Evolutionary conservation across 2,329 filamentous ascomycete species (phyloP), one percentile per base, ranked within the genome.

Genomic region (Exophiala aquamarina): DNA sequence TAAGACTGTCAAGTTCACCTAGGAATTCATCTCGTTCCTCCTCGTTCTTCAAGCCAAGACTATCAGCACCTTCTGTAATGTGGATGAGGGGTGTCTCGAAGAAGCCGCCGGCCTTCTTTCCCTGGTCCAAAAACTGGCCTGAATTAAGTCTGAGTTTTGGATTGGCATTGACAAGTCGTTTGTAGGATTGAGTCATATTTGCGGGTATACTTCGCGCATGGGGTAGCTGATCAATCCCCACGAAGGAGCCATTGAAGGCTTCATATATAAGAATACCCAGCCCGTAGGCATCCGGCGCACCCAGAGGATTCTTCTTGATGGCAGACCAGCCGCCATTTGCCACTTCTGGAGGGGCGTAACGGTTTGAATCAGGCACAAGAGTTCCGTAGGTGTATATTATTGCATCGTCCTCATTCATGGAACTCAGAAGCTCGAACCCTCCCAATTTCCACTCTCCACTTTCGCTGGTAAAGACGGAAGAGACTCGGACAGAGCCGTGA

Each of bases 401-500:
- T 8, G 91, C 89, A 59, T 97, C 89, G 52, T 97, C 91, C 47
- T 97, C 93, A 62, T 96, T 97, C 71, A 97, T 84, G 29, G 87
- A 96, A 70, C 91, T 97, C 49, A 97, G 69, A 4, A 95, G 80
- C 58, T 98, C 93, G 59, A 98, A 95, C 1, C 93, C 93, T 15
- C 87, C 91, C 2, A 98, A 73, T 63, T 94, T 97, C 93, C 93
- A 98, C 70, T 98, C 93, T 48, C 93, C 93, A 63, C 93, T 96
- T 64, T 97, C 92, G 51, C 89, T 90, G 3, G 89, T 93, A 68
- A 91, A 98, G 55, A 98, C 78, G 0, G 92, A 95, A 1, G 87
- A 87, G 15, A 88, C 86, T 53, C 88, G 84, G 42, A 98, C 74
- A 60, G 82, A 89, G 39, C 91, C 93, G 61, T 98, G 93, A 41